Base-by-base conservation (phyloP, 2,329 filamentous ascomycete genomes). In the Plenodomus biglobosus region DNA sequence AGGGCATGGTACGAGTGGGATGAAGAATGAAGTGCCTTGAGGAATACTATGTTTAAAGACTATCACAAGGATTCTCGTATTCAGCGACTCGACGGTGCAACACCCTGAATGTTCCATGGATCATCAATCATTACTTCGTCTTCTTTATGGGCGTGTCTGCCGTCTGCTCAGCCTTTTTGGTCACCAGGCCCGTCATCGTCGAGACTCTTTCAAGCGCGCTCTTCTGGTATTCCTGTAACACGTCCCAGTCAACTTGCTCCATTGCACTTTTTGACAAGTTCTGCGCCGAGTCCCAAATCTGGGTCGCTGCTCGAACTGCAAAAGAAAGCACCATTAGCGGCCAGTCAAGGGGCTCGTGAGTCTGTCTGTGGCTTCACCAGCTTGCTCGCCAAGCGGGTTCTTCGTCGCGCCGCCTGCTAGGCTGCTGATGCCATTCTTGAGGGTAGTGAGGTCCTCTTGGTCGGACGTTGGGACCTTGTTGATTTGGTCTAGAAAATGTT, bases 391-490 rank as follows among this genome's bases (percentile, higher is more conserved):
- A 18, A 73, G 42, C 11, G 70, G 70, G 44, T 73, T 73, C 24
- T 69, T 63, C 37, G 63, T 44, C 40, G 51, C 53, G 13, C 70
- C 70, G 18, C 70, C 70, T 8, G 66, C 61, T 20, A 66, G 56
- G 46, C 70, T 71, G 45, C 65, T 62, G 39, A 73, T 45, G 22
- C 68, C 64, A 39, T 68, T 65, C 59, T 72, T 72, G 56, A 71
- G 43, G 42, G 69, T 53, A 47, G 71, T 68, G 59, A 72, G 44
- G 40, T 72, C 59, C 56, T 71, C 56, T 50, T 72, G 66, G 52
- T 73, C 69, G 15, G 70, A 70, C 34, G 63, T 59, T 22, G 70
- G 70, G 48, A 73, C 53, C 58, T 72, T 73, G 60, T 65, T 61
- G 58, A 73, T 68, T 46, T 69, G 65, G 52, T 69, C 70, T 73